phyloP scores from a whole-genome alignment of 2,329 filamentous ascomycete species.

The Pseudopithomyces chartarum region DNA sequence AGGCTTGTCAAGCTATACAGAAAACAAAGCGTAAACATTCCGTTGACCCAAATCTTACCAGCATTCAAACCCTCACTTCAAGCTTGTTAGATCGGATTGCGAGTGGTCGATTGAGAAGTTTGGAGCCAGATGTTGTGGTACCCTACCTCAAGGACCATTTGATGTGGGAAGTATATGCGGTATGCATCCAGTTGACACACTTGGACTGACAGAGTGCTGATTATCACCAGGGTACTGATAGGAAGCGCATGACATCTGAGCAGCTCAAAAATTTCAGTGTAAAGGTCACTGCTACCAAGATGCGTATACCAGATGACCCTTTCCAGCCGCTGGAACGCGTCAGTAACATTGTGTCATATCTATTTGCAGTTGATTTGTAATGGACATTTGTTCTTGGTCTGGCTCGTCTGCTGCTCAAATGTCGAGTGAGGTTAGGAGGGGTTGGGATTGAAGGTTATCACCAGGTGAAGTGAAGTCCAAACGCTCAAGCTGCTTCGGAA shows the following conservation, averaged over 20 bases:
- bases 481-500: too few relatives aligned
- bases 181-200: conserved; percentile 12
- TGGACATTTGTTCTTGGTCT: background rate
- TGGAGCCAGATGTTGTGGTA: conserved; percentile 28
- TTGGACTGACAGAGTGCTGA: conserved; percentile 2
- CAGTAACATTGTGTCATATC: conserved; percentile 16
- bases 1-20: conserved; percentile 47
- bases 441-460: too few relatives aligned
- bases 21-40: conserved; percentile 53
- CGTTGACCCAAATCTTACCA: conserved; percentile 14
- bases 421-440: too few relatives aligned
- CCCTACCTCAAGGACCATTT: conserved; percentile 32
- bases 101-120: conserved; percentile 21
- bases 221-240: conserved; percentile 17
- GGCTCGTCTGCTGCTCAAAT: too few relatives aligned
- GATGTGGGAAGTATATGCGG: conserved; percentile 34
- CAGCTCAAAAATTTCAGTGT: conserved; percentile 21
- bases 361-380: conserved; percentile 17
- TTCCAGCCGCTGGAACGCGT: conserved; percentile 22
- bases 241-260: conserved; percentile 9
- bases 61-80: conserved; percentile 30
- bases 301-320: conserved; percentile 22
- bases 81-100: conserved; percentile 30
- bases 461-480: too few relatives aligned
- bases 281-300: conserved; percentile 20